A percentile compares a stretch with the other conserved stretches of the same genome.
phyloP scores from a whole-genome alignment of 2,329 filamentous ascomycete genomes.

The Ophiostoma sp. region DNA sequence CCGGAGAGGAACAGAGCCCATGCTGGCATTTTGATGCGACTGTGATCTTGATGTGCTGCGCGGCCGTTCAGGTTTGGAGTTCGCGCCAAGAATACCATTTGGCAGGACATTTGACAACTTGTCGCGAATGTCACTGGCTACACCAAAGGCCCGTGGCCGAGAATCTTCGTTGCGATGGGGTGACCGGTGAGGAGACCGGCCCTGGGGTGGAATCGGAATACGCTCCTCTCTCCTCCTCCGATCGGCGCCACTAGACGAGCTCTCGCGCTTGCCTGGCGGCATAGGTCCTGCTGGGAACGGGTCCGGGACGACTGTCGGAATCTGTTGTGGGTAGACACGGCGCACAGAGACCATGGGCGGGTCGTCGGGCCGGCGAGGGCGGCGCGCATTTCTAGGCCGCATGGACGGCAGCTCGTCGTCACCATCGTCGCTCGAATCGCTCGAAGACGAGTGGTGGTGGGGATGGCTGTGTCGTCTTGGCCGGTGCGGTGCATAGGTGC shows the following conservation, averaged over 20 bases:
- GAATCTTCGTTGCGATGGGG: constrained; percentile 38
- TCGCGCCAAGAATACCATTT: constrained; percentile 35
- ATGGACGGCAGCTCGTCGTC: constrained; percentile 38
- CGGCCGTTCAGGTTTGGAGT: constrained; percentile 37
- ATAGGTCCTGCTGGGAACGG: constrained; percentile 34
- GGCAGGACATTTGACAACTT: constrained; percentile 48
- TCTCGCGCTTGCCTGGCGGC: constrained; percentile 22
- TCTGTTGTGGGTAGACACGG: constrained; percentile 35
- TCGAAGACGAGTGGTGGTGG: constrained; percentile 44
- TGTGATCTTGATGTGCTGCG: constrained; percentile 30
- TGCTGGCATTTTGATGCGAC: background rate
- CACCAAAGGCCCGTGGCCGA: constrained; percentile 40
- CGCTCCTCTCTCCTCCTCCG: constrained; percentile 26
- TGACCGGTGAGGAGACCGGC: constrained; percentile 23
- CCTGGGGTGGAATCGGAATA: background rate
- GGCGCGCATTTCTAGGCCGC: constrained; percentile 31
- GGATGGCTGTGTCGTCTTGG: constrained; percentile 53
- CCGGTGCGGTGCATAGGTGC: constrained; percentile 31
- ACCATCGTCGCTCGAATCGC: constrained; percentile 45
- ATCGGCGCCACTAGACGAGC: constrained; percentile 28
- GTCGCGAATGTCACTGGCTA: constrained; percentile 44
- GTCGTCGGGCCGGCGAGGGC: constrained; percentile 32
- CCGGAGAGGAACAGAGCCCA: constrained; percentile 31
- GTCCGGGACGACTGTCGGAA: constrained; percentile 32
- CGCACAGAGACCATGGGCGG: constrained; percentile 37